These are phyloP conservation scores for Fusarium sambucinum DNA, from an alignment of 2,329 filamentous ascomycete species.

Conservation along the genomic window DNA sequence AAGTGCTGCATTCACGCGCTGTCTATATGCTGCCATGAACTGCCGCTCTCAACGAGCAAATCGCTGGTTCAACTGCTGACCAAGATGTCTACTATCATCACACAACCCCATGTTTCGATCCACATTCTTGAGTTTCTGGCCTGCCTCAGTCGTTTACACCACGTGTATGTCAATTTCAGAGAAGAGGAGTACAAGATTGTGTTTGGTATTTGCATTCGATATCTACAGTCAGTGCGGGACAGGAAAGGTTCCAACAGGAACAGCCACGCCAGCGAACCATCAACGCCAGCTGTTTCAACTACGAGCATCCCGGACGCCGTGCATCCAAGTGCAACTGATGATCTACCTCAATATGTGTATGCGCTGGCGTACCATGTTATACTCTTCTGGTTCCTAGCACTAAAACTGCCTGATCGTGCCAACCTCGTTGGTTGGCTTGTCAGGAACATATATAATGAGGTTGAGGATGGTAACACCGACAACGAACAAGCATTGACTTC, in stretches of 20 bases:
- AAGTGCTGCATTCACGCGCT: slow-evolving; percentile 95
- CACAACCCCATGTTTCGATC: slow-evolving; percentile 88
- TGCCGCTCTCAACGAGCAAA: slow-evolving; percentile 88
- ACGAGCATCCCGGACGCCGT: slow-evolving; percentile 36
- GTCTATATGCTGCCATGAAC: slow-evolving; percentile 93
- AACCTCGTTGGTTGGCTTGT: slow-evolving; percentile 92
- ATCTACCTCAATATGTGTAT: slow-evolving; percentile 93
- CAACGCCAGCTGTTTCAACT: slow-evolving; percentile 46
- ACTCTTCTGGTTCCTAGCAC: slow-evolving; percentile 93
- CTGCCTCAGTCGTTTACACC: slow-evolving; percentile 83
- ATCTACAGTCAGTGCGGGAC: slow-evolving; percentile 88
- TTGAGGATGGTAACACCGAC: slow-evolving; percentile 76
- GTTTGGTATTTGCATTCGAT: slow-evolving; percentile 94
- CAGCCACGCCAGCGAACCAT: slow-evolving; percentile 60
- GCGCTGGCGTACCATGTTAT: slow-evolving; percentile 95
- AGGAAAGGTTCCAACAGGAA: slow-evolving; percentile 63
- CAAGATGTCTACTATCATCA: slow-evolving; percentile 96
- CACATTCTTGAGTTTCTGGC: slow-evolving; percentile 98
- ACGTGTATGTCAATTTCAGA: slow-evolving; percentile 88
- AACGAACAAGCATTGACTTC: slow-evolving; percentile 96
- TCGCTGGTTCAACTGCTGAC: slow-evolving; percentile 86
- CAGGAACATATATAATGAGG: slow-evolving; percentile 84
- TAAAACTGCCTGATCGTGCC: slow-evolving; percentile 85
- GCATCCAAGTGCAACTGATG: slow-evolving; percentile 65
- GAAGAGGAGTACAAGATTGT: slow-evolving; percentile 94